A percentile compares a stretch with the other conserved stretches of the same genome.
Conservation (phyloP, 176 grass and related monocot species). For the Oryza brachyantha region DNA sequence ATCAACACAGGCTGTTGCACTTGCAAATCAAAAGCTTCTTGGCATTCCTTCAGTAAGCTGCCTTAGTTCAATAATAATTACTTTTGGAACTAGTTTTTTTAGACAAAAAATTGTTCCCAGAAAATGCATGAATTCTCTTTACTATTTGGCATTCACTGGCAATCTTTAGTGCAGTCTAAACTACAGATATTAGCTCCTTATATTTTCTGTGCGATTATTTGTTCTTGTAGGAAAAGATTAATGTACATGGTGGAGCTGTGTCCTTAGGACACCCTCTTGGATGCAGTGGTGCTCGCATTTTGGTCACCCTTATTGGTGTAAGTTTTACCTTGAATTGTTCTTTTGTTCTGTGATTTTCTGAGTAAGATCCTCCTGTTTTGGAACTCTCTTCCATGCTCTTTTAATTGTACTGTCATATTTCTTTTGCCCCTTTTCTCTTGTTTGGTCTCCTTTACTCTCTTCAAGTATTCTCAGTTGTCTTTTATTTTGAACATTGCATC, state of each 20-base stretch:
- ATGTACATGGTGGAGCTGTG: constrained; percentile 91
- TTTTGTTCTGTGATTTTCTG: not conserved
- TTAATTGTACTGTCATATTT: not conserved
- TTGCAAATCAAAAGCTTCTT: constrained; percentile 98
- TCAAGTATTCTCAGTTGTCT: not conserved
- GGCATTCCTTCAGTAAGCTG: constrained; percentile 71
- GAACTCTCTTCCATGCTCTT: not conserved
- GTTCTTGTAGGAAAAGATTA: constrained; percentile 63
- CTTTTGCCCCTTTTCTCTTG: not conserved
- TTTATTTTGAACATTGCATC: not conserved
- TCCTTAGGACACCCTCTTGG: constrained; percentile 90
- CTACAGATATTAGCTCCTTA: not conserved
- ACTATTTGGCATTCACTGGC: not conserved
- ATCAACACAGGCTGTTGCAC: constrained; percentile 71
- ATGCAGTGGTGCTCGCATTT: constrained; percentile 86
- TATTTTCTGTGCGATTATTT: not conserved
- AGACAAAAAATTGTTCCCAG: not conserved
- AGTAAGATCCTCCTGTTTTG: not conserved
- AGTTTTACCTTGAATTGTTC: constrained; percentile 29
- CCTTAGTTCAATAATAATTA: not conserved
- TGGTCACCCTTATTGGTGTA: constrained; percentile 87
- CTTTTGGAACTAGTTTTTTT: not conserved
- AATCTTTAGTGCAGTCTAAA: not conserved
- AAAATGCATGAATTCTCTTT: not conserved
- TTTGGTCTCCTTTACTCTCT: not conserved